phyloP scores from a whole-genome alignment of 23 red algal species.

The Cyanidiococcus yangmingshanensis region DNA sequence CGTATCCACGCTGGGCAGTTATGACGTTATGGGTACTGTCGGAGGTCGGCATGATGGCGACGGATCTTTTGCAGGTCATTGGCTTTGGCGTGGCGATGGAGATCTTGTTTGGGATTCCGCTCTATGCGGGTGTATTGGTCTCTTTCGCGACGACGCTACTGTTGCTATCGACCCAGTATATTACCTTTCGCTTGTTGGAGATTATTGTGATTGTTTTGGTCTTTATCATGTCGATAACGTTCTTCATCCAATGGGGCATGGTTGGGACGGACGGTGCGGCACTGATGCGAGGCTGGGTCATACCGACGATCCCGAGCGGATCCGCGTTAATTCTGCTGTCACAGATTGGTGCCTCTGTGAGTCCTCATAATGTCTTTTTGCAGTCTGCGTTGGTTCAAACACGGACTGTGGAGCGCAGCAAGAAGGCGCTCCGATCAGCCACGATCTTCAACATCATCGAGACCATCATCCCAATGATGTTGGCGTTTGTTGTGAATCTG shows the following conservation, averaged over 20 bases:
- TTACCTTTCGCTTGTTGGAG: conserved; percentile 22
- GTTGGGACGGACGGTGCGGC: conserved; percentile 16
- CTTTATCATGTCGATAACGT: conserved; percentile 4
- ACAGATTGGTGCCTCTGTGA: conserved; percentile 18
- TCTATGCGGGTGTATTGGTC: conserved; percentile 26
- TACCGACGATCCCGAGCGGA: conserved; percentile 24
- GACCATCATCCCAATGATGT: conserved; percentile 11
- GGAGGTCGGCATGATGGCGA: conserved; percentile 22
- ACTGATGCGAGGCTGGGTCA: conserved; percentile 24
- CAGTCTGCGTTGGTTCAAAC: conserved; percentile 21
- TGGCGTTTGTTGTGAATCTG: conserved; percentile 28
- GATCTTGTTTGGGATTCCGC: conserved; percentile 23
- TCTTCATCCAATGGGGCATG: conserved; percentile 17
- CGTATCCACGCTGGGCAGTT: conserved; percentile 14
- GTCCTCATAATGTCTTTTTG: conserved; percentile 30
- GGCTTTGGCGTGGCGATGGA: conserved; percentile 22
- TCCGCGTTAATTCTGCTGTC: not conserved
- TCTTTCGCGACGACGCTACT: conserved; percentile 16
- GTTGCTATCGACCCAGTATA: conserved; percentile 12
- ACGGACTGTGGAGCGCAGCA: not conserved
- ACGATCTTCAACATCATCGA: conserved; percentile 19
- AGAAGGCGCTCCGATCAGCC: not conserved
- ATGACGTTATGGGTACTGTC: conserved; percentile 18
- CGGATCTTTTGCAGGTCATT: conserved; percentile 23
- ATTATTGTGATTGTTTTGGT: conserved; percentile 27